Evolutionary conservation across 805 yeast species (phyloP), one percentile per base, ranked within the genome.

Genomic region (Starmerella scarabaei): DNA sequence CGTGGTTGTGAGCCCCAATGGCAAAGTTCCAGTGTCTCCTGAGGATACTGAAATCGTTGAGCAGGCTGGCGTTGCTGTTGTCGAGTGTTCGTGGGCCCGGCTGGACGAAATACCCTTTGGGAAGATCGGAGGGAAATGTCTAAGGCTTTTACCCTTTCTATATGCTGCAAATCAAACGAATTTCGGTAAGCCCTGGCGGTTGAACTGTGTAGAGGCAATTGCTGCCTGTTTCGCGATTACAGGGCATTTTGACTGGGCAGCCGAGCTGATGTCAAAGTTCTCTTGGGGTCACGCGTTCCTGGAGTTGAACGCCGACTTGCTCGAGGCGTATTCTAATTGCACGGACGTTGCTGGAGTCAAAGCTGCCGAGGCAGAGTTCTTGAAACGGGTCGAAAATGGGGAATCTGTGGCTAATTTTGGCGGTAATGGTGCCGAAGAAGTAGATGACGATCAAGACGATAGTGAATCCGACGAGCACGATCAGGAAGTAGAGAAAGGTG

Each of bases 11-110:
- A 76, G 95, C 14, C 97, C 98, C 0, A 85, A 84, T 54, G 98
- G 96, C 12, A 79, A 77, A 53, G 69, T 73, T 5, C 86, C 84
- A 1, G 94, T 91, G 1, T 83, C 94, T 57, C 97, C 97, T 0
- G 68, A 80, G 49, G 98, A 91, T 58, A 55, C 61, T 30, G 80
- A 73, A 35, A 68, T 83, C 11, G 94, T 85, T 0, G 93, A 80
- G 52, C 67, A 67, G 21, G 56, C 66, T 30, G 98, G 98, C 28
- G 91, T 85, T n/a, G 94, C 98, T 0, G 98, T 91, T 7, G 97
- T 91, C 2, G 98, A 91, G 58, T 88, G 97, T 61, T 84, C 95
- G 2, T 91, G 98, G 98, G 98, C 98, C 0, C 66, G 97, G 40
- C 59, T 91, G n/a, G 94, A 85, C 41, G 98, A 91, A 58, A 75